phyloP scores from a whole-genome alignment of 768 basidiomycete genomes.

The Rhodosporidiobolus sp. region DNA sequence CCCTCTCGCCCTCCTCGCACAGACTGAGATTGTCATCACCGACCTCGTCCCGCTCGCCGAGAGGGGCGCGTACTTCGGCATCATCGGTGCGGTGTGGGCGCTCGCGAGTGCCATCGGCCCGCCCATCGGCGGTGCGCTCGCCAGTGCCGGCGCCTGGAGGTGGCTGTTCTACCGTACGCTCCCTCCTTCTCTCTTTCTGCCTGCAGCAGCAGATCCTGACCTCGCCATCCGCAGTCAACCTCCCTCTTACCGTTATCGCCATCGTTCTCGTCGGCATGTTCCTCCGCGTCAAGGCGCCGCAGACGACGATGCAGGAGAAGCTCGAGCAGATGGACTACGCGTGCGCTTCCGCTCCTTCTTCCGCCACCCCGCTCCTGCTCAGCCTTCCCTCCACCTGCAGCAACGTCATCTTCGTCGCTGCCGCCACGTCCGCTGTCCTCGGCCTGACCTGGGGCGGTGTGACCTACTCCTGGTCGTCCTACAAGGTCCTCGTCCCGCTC shows the following conservation, averaged over 20 bases:
- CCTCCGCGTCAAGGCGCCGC: constrained; percentile 43
- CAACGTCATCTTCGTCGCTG: constrained; percentile 51
- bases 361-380: constrained; percentile 44
- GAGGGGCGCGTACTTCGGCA: constrained; percentile 48
- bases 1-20: background rate
- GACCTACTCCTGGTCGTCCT: constrained; percentile 53
- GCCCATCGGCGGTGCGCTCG: constrained; percentile 41
- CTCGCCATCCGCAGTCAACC: constrained; percentile 19
- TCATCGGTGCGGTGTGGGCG: constrained; percentile 43
- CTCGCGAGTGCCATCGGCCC: constrained; percentile 36
- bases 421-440: constrained; percentile 46
- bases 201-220: too few relatives aligned
- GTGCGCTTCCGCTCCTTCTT: constrained; percentile 5
- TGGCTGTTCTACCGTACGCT: constrained; percentile 45
- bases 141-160: constrained; percentile 42
- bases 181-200: background rate
- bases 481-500: constrained; percentile 52
- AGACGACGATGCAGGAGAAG: constrained; percentile 48
- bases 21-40: constrained; percentile 52
- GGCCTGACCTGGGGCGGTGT: constrained; percentile 57
- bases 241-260: constrained; percentile 27
- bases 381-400: constrained; percentile 30
- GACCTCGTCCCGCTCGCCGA: constrained; percentile 56
- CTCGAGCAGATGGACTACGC: constrained; percentile 37
- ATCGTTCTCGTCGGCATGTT: constrained; percentile 31